Evolutionary conservation across 805 yeast species (phyloP).

Genomic region (Yamadazyma olivae): DNA sequence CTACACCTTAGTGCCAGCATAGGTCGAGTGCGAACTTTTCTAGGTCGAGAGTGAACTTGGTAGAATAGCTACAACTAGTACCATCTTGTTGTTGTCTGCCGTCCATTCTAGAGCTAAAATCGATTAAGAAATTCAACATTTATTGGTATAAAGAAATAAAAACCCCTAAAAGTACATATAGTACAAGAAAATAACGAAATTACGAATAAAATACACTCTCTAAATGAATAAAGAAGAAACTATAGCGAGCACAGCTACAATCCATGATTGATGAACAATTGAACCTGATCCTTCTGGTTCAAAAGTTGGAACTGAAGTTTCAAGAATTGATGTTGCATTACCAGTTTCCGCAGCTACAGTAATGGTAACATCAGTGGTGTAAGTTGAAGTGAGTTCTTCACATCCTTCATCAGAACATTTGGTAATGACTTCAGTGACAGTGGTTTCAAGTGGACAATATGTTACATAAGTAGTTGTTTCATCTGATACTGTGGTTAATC

Average conservation of each 20-base stretch:
- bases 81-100: background rate
- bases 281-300: conserved; percentile 11
- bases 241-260: conserved; percentile 1
- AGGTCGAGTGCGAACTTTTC: background rate
- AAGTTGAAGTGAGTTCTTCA: conserved; percentile 12
- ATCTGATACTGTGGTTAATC: conserved; percentile 29
- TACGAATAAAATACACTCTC: background rate
- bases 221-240: conserved; percentile 4
- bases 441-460: conserved; percentile 22
- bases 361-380: conserved; percentile 23
- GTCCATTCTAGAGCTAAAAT: background rate
- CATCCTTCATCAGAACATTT: conserved; percentile 26
- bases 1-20: background rate
- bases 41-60: too few relatives aligned
- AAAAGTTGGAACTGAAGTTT: conserved; percentile 3
- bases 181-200: background rate
- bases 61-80: too few relatives aligned
- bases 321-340: conserved; percentile 10
- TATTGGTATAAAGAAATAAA: background rate
- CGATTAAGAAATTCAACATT: too few relatives aligned
- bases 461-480: conserved; percentile 25
- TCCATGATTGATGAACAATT: conserved; percentile 5
- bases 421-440: conserved; percentile 14
- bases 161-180: background rate
- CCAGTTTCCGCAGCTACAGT: conserved; percentile 9